A percentile compares a stretch with the other conserved stretches of the same genome.
phyloP scores from a whole-genome alignment of 2,329 filamentous ascomycete species.

The Magnaporthiopsis incrustans region DNA sequence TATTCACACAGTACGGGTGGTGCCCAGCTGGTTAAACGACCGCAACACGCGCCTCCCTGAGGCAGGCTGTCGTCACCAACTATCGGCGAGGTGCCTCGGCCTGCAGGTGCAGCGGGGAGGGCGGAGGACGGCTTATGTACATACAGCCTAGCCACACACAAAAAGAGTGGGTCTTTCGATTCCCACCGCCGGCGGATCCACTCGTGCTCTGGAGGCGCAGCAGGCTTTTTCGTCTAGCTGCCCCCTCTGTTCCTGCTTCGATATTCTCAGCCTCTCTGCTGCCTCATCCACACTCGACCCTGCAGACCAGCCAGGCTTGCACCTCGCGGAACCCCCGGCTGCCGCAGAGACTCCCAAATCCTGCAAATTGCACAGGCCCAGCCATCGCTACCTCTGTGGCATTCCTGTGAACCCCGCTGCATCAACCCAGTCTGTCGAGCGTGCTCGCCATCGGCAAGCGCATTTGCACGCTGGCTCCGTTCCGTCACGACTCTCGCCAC shows the following conservation, averaged over 20 bases:
- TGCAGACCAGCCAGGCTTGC: not conserved
- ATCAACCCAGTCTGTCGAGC: not conserved
- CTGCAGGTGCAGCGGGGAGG: not conserved
- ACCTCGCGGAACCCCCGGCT: not conserved
- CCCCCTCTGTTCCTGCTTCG: not conserved
- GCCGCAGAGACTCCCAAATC: not conserved
- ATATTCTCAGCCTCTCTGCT: not conserved
- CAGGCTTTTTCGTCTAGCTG: not conserved
- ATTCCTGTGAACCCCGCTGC: not conserved
- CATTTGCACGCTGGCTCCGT: conserved; percentile 6
- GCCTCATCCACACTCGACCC: not conserved
- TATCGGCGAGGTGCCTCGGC: too few species aligned
- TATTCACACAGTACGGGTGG: too few species aligned
- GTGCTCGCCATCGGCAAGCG: not conserved
- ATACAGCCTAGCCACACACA: not conserved
- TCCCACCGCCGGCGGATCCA: not conserved
- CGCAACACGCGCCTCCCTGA: too few species aligned
- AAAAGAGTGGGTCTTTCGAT: not conserved
- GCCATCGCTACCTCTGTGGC: not conserved
- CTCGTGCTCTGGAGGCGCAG: not conserved
- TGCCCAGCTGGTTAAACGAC: too few species aligned
- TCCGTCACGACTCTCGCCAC: conserved; percentile 22
- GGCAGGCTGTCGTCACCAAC: too few species aligned
- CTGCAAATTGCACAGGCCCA: not conserved
- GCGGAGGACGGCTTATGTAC: not conserved